A percentile compares a stretch with the other conserved stretches of the same genome.
These are phyloP conservation scores for Solanum habrochaites DNA, from an alignment of 257 asterid genomes.

Conservation along the genomic window DNA sequence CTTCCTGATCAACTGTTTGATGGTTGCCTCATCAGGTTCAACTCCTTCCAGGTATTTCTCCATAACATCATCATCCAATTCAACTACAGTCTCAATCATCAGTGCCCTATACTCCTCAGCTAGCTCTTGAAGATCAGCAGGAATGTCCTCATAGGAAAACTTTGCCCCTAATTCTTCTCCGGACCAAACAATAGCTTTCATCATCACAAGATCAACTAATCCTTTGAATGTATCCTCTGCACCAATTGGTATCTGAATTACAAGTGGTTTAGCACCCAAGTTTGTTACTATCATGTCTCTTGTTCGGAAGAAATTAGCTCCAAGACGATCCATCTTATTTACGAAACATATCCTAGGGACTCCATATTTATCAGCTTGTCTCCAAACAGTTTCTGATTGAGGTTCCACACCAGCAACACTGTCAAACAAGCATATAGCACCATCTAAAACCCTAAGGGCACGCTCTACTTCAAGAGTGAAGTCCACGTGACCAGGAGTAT, in stretches of 20 bases:
- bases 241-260: constrained; percentile 81
- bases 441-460: constrained; percentile 88
- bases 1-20: constrained; percentile 56
- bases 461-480: constrained; percentile 98
- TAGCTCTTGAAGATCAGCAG: constrained; percentile 55
- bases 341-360: constrained; percentile 98
- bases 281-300: constrained; percentile 86
- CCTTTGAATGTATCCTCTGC: constrained; percentile 82
- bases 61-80: constrained; percentile 78
- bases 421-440: constrained; percentile 91
- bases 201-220: constrained; percentile 69
- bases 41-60: constrained; percentile 80
- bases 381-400: constrained; percentile 97
- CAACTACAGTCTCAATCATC: constrained; percentile 71
- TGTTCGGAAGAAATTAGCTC: constrained; percentile 89
- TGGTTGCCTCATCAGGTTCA: constrained; percentile 74
- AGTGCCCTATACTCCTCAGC: constrained; percentile 62
- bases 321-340: constrained; percentile 96
- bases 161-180: constrained; percentile 99
- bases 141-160: constrained; percentile 65
- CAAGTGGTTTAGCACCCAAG: constrained; percentile 87
- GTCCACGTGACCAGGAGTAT: constrained; percentile 97
- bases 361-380: constrained; percentile 96
- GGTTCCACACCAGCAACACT: constrained; percentile 99
- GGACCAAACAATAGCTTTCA: constrained; percentile 79